These are phyloP conservation scores for Adansonia madagascariensis DNA, from an alignment of 441 rosid species.

Conservation along the genomic window DNA sequence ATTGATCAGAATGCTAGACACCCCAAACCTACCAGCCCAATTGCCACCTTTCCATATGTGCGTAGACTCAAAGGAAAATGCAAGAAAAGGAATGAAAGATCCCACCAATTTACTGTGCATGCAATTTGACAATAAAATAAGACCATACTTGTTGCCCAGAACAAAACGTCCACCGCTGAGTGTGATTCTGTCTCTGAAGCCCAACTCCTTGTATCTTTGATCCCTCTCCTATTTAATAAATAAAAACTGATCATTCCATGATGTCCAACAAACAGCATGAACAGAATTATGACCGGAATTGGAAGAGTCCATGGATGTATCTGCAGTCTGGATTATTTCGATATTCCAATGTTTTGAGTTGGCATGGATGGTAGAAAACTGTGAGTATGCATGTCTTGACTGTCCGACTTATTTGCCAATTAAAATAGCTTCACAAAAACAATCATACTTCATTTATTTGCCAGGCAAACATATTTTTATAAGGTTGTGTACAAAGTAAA, in stretches of 20 bases:
- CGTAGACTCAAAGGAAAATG: not conserved
- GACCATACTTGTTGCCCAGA: slow-evolving; percentile 85
- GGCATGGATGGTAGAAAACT: not conserved
- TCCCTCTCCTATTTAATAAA: slow-evolving; percentile 70
- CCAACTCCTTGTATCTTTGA: slow-evolving; percentile 93
- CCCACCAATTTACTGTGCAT: not conserved
- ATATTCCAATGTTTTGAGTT: not conserved
- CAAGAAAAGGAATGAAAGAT: not conserved
- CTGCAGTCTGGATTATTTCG: not conserved
- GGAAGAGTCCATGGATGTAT: not conserved
- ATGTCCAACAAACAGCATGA: not conserved
- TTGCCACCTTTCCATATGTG: not conserved
- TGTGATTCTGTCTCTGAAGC: slow-evolving; percentile 93
- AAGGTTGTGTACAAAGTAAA: not conserved
- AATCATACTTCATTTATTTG: not conserved
- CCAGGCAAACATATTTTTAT: not conserved
- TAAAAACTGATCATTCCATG: slow-evolving; percentile 20
- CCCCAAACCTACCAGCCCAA: not conserved
- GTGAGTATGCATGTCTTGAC: not conserved
- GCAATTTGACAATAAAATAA: slow-evolving; percentile 21
- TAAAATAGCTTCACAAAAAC: not conserved
- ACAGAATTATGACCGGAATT: not conserved
- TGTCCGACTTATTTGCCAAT: not conserved
- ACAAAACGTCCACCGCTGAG: slow-evolving; percentile 95
- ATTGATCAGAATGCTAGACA: not conserved